Conservation (phyloP, 179 eudicot genomes). For the Pouteria campechiana region DNA sequence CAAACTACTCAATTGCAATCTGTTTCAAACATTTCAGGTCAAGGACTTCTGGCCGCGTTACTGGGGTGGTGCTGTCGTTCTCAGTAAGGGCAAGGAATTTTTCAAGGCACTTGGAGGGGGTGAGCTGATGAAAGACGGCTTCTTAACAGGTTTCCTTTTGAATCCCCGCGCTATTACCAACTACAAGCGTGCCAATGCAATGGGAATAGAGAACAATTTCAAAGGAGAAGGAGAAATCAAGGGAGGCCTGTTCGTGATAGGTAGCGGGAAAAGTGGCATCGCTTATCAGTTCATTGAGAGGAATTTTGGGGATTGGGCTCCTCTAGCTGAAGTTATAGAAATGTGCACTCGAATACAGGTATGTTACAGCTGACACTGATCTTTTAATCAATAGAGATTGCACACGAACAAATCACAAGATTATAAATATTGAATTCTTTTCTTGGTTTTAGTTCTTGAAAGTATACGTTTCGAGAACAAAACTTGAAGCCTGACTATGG, state of each 20-base stretch:
- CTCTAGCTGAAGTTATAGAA: slow-evolving; percentile 32
- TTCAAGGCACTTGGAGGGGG: slow-evolving; percentile 44
- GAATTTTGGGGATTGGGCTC: slow-evolving; percentile 48
- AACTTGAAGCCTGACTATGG: too few species aligned
- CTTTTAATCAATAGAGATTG: too few species aligned
- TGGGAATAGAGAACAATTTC: slow-evolving; percentile 24
- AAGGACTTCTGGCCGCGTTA: slow-evolving; percentile 44
- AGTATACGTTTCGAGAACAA: too few species aligned
- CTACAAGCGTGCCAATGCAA: slow-evolving; percentile 34
- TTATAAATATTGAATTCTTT: too few species aligned
- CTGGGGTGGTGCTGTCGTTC: slow-evolving; percentile 33
- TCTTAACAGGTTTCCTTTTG: slow-evolving; percentile 34
- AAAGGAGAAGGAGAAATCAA: slow-evolving; percentile 41
- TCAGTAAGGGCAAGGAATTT: slow-evolving; percentile 21
- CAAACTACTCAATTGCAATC: not conserved
- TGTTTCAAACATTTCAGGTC: slow-evolving; percentile 15
- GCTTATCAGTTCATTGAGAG: slow-evolving; percentile 48
- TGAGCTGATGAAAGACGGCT: slow-evolving; percentile 27
- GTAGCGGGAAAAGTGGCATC: slow-evolving; percentile 28
- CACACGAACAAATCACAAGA: too few species aligned
- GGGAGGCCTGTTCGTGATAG: slow-evolving; percentile 36
- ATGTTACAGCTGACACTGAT: too few species aligned
- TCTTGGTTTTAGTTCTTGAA: too few species aligned
- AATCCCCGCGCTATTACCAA: slow-evolving; percentile 36
- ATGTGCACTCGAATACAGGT: slow-evolving; percentile 29